Evolutionary conservation across 1,284 basidiomycete species (phyloP).

Genomic region (Stygiomarasmius scandens): DNA sequence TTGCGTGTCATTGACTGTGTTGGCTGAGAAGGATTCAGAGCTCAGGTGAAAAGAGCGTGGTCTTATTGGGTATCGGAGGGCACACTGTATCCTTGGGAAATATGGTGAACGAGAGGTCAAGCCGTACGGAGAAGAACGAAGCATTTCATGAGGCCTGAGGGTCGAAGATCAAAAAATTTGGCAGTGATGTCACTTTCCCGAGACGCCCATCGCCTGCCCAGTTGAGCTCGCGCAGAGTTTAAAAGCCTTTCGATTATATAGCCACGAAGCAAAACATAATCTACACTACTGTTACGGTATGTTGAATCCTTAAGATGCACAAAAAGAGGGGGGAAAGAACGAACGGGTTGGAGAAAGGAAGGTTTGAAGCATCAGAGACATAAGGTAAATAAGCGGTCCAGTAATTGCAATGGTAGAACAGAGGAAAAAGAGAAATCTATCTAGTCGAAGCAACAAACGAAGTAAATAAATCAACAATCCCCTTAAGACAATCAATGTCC

Average conservation of each 20-base stretch:
- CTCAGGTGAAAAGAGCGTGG: not conserved
- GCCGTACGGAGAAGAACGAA: too few relatives aligned
- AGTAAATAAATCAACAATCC: too few relatives aligned
- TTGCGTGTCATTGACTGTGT: not conserved
- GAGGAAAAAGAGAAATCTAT: too few relatives aligned
- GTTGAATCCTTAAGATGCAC: not conserved
- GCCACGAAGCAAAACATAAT: not conserved
- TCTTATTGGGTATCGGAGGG: not conserved
- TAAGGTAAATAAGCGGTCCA: not conserved
- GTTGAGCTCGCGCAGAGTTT: too few relatives aligned
- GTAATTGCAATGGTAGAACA: not conserved
- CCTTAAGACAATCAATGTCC: conserved; percentile 31
- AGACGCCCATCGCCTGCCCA: too few relatives aligned
- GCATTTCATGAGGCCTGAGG: too few relatives aligned
- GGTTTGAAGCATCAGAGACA: not conserved
- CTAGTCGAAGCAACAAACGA: too few relatives aligned
- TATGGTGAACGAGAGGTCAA: not conserved
- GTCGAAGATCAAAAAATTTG: too few relatives aligned
- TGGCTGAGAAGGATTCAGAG: not conserved
- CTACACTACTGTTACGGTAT: not conserved
- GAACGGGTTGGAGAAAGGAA: not conserved
- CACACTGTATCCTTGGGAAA: not conserved
- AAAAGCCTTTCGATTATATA: not conserved
- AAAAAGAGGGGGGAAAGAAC: too few relatives aligned
- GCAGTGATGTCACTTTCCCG: too few relatives aligned